Base-by-base conservation (phyloP, 768 basidiomycete genomes). In the Auricularia cornea region DNA sequence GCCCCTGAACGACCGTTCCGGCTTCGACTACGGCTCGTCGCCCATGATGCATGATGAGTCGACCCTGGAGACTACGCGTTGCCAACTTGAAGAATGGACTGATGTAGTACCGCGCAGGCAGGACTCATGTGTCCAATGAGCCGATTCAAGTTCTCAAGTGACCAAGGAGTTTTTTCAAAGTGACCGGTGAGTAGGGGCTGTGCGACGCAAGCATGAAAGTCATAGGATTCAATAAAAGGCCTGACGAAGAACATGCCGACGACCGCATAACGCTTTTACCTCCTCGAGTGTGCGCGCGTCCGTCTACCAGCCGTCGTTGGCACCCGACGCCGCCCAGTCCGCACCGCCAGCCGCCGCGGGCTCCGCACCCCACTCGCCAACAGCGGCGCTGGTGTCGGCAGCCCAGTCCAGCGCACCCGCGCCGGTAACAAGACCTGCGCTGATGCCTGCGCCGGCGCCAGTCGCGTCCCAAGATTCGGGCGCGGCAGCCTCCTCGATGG, bases 331-430 rank as follows among this genome's bases (percentile, higher is more conserved):
- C 26, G 44, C 80, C 80, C 81, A 82, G 67, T 62, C 60, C 41
- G 78, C 77, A 62, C 75, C 76, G 31, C 69, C 67, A 66, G 75
- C 51, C 33, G 62, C 75, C 65, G 79, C 72, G 54, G 92, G 86
- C 73, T 94, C 94, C 65, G 93, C 92, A 70, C 92, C 78, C 94
- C 94, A 97, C 80, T 96, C 94, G 31, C 81, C 74, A 62, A 70
- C 73, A 59, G 79, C 79, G 59, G 78, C 75, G 64, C 81, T 75
- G 60, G 80, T 71, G 38, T 92, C 89, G 18, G 89, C 88, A 66
- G 86, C 77, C 92, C 92, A 94, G 80, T 94, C 92, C 71, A 95
- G 86, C 66, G 82, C 85, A 73, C 81, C 87, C 86, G 66, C 87
- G 72, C 93, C 78, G 59, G 82, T 38, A 14, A 38, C 35, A 14